phyloP scores from a whole-genome alignment of 2,329 filamentous ascomycete genomes.

The Coniochaeta hoffmannii region DNA sequence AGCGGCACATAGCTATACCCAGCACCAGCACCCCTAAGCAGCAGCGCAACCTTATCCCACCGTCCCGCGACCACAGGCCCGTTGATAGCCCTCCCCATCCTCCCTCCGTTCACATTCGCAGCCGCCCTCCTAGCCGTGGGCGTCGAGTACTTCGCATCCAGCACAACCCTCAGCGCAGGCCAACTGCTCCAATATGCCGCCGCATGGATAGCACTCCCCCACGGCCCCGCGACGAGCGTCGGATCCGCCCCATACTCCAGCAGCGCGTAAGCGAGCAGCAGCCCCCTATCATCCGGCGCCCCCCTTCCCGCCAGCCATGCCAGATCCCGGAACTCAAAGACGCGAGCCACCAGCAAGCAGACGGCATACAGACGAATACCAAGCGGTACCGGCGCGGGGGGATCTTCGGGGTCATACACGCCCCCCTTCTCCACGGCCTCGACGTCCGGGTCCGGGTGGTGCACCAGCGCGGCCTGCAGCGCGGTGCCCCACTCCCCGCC shows the following conservation, averaged over 20 bases:
- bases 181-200: neutral
- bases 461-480: neutral
- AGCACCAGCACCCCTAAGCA: neutral
- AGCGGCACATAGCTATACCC: neutral
- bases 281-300: neutral
- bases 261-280: neutral
- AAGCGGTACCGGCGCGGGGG: neutral
- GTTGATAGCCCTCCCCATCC: neutral
- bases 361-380: neutral
- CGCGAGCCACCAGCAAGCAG: neutral
- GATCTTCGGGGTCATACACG: neutral
- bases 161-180: neutral
- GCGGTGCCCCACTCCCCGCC: neutral
- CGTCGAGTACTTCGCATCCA: neutral
- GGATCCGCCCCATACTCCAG: neutral
- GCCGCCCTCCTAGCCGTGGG: neutral
- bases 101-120: neutral
- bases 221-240: neutral
- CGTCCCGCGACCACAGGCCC: neutral
- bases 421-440: neutral
- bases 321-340: neutral
- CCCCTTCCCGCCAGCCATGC: neutral
- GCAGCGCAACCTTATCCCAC: neutral
- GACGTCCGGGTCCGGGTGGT: neutral
- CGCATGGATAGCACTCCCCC: neutral